phyloP scores from a whole-genome alignment of 495 filamentous ascomycete genomes.

The Hypomontagnella monticulosa region DNA sequence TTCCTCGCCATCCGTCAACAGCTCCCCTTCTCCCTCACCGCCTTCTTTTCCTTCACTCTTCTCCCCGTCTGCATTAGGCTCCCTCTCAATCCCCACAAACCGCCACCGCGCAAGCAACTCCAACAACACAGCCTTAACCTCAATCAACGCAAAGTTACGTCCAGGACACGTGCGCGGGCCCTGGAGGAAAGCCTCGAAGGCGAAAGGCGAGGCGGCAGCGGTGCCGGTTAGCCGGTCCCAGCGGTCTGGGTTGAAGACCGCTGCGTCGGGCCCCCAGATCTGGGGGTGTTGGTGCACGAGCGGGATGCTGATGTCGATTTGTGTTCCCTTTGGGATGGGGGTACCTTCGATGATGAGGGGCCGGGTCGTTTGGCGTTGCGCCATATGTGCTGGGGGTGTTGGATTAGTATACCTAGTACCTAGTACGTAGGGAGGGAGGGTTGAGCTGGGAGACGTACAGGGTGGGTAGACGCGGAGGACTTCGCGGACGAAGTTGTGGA shows the following conservation, averaged over 20 bases:
- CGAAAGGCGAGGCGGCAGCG: slow-evolving; percentile 32
- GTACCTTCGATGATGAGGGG: slow-evolving; percentile 44
- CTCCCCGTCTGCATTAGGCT: neutral
- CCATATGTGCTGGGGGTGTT: slow-evolving; percentile 30
- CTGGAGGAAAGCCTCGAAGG: slow-evolving; percentile 45
- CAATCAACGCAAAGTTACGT: slow-evolving; percentile 36
- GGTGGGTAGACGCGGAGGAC: slow-evolving; percentile 52
- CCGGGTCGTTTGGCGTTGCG: slow-evolving; percentile 36
- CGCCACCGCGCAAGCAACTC: slow-evolving; percentile 40
- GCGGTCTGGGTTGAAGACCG: slow-evolving; percentile 47
- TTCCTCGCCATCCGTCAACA: slow-evolving; percentile 32
- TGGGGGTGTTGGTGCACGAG: slow-evolving; percentile 39
- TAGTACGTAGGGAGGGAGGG: neutral
- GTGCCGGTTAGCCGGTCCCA: slow-evolving; percentile 41
- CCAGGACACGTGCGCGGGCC: slow-evolving; percentile 48
- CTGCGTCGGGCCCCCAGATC: slow-evolving; percentile 48
- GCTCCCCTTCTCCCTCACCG: slow-evolving; percentile 11
- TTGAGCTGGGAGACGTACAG: slow-evolving; percentile 24
- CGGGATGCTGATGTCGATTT: slow-evolving; percentile 43
- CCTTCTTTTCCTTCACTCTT: neutral
- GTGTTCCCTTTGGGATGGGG: slow-evolving; percentile 45
- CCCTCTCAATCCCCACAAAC: slow-evolving; percentile 33
- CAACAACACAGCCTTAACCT: slow-evolving; percentile 43
- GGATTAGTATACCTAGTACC: no score
- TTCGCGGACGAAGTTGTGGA: slow-evolving; percentile 53